These are phyloP conservation scores for Fomitopsis pinicola DNA, from an alignment of 1,284 basidiomycete genomes.

Conservation along the genomic window DNA sequence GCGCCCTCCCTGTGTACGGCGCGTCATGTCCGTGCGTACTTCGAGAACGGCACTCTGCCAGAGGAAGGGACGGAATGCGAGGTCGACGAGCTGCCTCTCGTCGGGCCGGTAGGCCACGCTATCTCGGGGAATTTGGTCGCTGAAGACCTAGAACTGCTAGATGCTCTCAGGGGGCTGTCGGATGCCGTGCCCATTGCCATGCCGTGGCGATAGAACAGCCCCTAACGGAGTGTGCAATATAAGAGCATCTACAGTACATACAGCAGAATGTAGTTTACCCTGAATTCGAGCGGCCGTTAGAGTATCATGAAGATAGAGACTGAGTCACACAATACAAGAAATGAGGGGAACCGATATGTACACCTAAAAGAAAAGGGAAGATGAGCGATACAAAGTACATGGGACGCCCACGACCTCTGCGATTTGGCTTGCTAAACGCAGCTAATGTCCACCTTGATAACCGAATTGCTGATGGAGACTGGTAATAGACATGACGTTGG, in stretches of 20 bases:
- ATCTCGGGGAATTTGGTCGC: not conserved
- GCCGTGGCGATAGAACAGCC: not conserved
- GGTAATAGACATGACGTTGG: not conserved
- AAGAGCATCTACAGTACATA: not conserved
- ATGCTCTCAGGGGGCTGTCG: conserved; percentile 10
- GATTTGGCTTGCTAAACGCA: not conserved
- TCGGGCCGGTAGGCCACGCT: conserved; percentile 2
- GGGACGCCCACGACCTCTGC: not conserved
- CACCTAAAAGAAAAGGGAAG: not conserved
- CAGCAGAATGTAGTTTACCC: not conserved
- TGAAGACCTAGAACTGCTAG: conserved; percentile 12
- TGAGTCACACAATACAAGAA: not conserved
- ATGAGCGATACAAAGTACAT: not conserved
- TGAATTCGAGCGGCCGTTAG: not conserved
- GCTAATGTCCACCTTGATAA: not conserved
- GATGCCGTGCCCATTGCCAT: not conserved
- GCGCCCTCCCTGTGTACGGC: conserved; percentile 41
- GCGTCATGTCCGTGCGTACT: conserved; percentile 36
- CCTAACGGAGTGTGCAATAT: not conserved
- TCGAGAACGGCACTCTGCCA: conserved; percentile 38
- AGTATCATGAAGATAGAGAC: not conserved
- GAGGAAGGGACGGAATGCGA: conserved; percentile 35
- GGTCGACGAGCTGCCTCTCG: conserved; percentile 15
- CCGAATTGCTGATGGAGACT: not conserved
- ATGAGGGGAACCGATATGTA: not conserved